Conservation (phyloP, 805 yeast genomes). For the Teunomyces aglyptinius region DNA sequence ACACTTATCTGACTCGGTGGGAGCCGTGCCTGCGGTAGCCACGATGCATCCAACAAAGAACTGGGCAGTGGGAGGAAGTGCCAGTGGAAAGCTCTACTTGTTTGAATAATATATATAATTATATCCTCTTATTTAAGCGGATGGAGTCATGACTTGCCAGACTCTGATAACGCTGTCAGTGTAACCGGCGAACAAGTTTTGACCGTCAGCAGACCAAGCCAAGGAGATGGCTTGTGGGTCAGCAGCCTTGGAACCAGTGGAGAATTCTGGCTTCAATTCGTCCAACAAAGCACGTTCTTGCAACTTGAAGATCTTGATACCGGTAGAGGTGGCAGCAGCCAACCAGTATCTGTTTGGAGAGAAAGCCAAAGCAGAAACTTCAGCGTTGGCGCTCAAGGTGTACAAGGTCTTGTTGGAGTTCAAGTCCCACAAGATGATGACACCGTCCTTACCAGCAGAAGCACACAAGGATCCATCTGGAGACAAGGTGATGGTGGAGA, state of each 20-base stretch:
- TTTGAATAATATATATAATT: conserved; percentile 29
- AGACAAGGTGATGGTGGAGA: conserved; percentile 93
- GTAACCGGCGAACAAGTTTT: conserved; percentile 99
- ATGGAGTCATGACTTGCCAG: conserved; percentile 98
- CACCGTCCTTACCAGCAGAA: conserved; percentile 99
- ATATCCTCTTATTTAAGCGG: conserved; percentile 32
- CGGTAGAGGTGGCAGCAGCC: conserved; percentile 98
- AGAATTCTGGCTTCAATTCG: conserved; percentile 97
- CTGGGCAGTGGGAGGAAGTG: conserved; percentile 93
- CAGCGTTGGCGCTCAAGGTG: conserved; percentile 94
- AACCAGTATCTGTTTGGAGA: conserved; percentile 99
- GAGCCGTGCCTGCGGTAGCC: conserved; percentile 92
- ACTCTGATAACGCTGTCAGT: conserved; percentile 99
- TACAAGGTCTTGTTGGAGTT: conserved; percentile 79
- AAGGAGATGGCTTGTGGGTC: conserved; percentile 98
- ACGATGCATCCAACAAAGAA: conserved; percentile 81
- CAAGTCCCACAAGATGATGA: conserved; percentile 97
- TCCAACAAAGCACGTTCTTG: conserved; percentile 92
- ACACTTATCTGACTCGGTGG: conserved; percentile 63
- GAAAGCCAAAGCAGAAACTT: conserved; percentile 97
- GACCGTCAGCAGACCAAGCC: conserved; percentile 99
- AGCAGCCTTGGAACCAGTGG: conserved; percentile 82
- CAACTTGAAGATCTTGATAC: conserved; percentile 97
- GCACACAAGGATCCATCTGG: conserved; percentile 99
- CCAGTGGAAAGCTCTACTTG: conserved; percentile 83